Base-by-base conservation (phyloP, 2,329 filamentous ascomycete genomes). In the Penicillium sp. region DNA sequence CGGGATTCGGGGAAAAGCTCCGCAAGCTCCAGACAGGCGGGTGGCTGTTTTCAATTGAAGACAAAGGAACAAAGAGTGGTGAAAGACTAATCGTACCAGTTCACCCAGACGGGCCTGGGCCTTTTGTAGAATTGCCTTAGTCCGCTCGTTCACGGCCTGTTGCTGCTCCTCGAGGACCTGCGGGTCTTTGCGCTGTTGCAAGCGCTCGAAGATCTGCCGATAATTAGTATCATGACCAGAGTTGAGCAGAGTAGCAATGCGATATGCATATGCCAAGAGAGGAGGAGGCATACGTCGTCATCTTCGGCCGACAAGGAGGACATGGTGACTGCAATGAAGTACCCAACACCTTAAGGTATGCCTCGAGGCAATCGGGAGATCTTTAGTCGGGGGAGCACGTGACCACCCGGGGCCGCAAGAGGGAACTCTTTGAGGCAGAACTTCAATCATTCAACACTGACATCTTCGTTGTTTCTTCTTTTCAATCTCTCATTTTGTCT, bases 91-190 rank as follows among this genome's bases (percentile, higher is more conserved):
- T 50, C 79, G 55, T 77, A 90, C 87, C 76, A 91, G 73, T 71
- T 90, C 85, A 33, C 79, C 80, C 51, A 89, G 79, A 51, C 87
- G 80, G 62, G 81, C 73, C 68, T 90, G 86, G 18, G 85, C 82
- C 69, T 84, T 85, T 62, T 83, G 78, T 59, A 85, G 81, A 56
- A 86, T 84, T 23, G 78, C 77, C 61, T 80, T 75, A 19, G 84
- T 75, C 47, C 83, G 79, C 65, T 83, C 82, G 69, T 84, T 83
- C 66, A 87, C 74, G 53, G 83, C 82, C 64, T 83, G 79, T 63
- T 87, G 79, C 59, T 83, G 80, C 67, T 84, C 80, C 70, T 86
- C 81, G 59, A 82, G 72, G 61, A 83, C 78, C 65, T 83, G 80
- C 21, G 83, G 79, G 71, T 89, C 83, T 57, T 80, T 74, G 63